A percentile compares a stretch with the other conserved stretches of the same genome.
These are phyloP conservation scores for Cercospora sesami DNA, from an alignment of 2,329 filamentous ascomycete species.

Conservation along the genomic window DNA sequence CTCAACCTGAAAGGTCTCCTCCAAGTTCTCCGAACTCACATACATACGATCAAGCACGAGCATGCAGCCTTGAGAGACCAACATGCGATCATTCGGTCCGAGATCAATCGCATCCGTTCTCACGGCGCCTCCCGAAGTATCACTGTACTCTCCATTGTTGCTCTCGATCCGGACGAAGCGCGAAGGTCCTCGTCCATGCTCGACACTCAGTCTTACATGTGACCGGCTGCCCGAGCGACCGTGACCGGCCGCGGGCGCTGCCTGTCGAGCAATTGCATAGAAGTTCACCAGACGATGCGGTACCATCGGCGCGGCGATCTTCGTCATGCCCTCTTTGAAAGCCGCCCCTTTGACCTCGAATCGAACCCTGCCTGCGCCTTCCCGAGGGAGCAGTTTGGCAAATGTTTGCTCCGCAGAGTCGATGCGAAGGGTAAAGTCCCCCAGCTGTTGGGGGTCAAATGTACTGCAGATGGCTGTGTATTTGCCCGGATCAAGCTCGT, in stretches of 20 bases:
- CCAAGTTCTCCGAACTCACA: conserved; percentile 49
- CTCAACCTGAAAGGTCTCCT: conserved; percentile 55
- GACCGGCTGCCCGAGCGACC: conserved; percentile 36
- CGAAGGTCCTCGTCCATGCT: conserved; percentile 70
- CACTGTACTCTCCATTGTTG: conserved; percentile 71
- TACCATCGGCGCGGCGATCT: conserved; percentile 55
- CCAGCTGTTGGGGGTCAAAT: conserved; percentile 77
- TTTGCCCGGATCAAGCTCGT: conserved; percentile 63
- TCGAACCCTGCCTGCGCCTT: conserved; percentile 72
- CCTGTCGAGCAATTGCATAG: conserved; percentile 33
- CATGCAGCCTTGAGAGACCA: conserved; percentile 62
- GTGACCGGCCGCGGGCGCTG: conserved; percentile 22
- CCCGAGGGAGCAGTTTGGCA: conserved; percentile 64
- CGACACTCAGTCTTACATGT: conserved; percentile 69
- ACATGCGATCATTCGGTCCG: conserved; percentile 56
- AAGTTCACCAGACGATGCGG: conserved; percentile 51
- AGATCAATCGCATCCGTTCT: conserved; percentile 74
- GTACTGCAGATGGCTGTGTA: conserved; percentile 92
- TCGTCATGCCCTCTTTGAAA: conserved; percentile 54
- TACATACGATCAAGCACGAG: conserved; percentile 79
- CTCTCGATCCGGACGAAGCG: conserved; percentile 65
- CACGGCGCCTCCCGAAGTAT: conserved; percentile 60
- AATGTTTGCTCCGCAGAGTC: conserved; percentile 60
- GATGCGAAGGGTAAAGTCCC: conserved; percentile 73
- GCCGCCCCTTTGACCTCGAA: conserved; percentile 57